Evolutionary conservation across 208 protist species (phyloP), one percentile per base, ranked within the genome.

Genomic region (Crithidia bombi): DNA sequence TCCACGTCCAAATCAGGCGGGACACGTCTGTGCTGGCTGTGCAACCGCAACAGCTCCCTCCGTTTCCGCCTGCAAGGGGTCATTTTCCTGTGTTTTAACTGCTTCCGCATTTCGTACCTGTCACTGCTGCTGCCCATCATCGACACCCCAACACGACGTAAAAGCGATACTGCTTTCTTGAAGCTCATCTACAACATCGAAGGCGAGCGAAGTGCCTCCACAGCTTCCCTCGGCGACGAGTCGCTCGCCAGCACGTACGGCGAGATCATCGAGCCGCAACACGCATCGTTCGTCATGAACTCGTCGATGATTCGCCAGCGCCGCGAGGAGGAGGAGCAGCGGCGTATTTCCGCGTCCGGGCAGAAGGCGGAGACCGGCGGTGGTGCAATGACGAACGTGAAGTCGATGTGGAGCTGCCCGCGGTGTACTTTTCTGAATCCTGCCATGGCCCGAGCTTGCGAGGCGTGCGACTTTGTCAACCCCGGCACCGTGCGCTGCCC

Each of bases 41-140:
- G 89, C 57, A 75, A 67, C 23, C 38, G 41, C 15, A 57, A 68
- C 26, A 64, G 76, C 17, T 61, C 65, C 11, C 71, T 76, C 41
- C 79, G 75, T 5, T 89, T 91, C 41, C 75, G 65, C 25, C 61
- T 83, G 26, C 55, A 72, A 30, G 78, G 85, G 11, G 62, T 63
- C 6, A 89, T 73, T 43, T 54, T 56, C 17, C 79, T 95, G 25
- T 95, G 89, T 65, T 92, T 92, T 43, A 44, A 47, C 10, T 95
- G 89, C 69, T 85, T 91, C 65, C 89, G 85, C 15, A 75, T 69
- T 23, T 80, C 80, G 5, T 87, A 90, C 58, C 54, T 80, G 9
- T 63, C 65, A 21, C 62, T 84, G 15, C 65, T 91, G 30, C 69
- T 91, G 25, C 86, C 89, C 9, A 61, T 74, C 54, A 81, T 95